phyloP scores from a whole-genome alignment of 1,284 basidiomycete genomes.

The Marasmius tenuissimus region DNA sequence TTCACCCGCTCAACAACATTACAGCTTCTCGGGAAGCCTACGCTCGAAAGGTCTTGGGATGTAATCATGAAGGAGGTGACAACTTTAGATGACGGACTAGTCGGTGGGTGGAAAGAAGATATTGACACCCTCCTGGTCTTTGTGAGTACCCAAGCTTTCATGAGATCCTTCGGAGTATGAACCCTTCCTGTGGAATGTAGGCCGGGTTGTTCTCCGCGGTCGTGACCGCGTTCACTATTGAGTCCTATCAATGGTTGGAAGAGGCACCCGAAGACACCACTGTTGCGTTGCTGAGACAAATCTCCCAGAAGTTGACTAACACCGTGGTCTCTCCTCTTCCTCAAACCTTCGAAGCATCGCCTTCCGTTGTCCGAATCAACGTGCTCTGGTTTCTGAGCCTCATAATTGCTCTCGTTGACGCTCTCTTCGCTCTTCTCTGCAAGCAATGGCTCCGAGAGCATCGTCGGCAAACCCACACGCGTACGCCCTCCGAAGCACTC shows the following conservation, averaged over 20 bases:
- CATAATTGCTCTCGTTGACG: neutral
- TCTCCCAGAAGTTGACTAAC: neutral
- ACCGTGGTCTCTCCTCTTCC: neutral
- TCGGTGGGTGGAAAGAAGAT: no score
- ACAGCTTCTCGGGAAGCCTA: no score
- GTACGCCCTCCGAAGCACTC: neutral
- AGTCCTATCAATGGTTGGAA: conserved; percentile 3
- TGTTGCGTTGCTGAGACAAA: neutral
- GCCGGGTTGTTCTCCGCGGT: conserved; percentile 4
- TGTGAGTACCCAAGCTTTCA: neutral
- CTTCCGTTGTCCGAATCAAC: neutral
- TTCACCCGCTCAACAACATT: no score
- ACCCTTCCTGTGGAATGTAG: neutral
- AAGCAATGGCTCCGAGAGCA: conserved; percentile 13
- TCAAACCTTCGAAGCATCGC: neutral
- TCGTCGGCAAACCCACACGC: neutral
- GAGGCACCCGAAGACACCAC: neutral
- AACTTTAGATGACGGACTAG: no score
- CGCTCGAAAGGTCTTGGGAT: no score
- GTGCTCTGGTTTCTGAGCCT: conserved; percentile 6
- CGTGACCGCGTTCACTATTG: conserved; percentile 4
- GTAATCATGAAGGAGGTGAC: no score
- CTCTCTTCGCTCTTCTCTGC: conserved; percentile 6
- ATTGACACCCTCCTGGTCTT: neutral
- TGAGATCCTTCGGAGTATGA: neutral